Percentiles rank a stretch among this genome's conserved stretches.
Conservation (phyloP, 2,329 filamentous ascomycete genomes). For the Paraphaeosphaeria minitans region DNA sequence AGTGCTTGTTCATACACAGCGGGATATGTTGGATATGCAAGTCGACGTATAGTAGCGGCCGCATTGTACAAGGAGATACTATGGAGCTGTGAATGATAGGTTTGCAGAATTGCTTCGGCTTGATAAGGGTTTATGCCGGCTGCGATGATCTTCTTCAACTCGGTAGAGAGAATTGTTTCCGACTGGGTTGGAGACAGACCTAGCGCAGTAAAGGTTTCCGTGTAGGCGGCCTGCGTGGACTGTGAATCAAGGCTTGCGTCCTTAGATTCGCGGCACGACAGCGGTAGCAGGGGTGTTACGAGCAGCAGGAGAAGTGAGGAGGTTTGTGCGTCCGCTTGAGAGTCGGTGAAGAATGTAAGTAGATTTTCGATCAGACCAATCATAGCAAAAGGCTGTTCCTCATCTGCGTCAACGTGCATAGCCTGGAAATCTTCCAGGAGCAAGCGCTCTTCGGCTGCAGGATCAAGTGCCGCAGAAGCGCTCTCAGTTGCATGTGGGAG, state of each 20-base stretch:
- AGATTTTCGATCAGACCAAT: constrained; percentile 51
- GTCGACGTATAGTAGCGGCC: constrained; percentile 61
- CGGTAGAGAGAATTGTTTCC: constrained; percentile 47
- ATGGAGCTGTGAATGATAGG: constrained; percentile 63
- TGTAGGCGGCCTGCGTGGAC: constrained; percentile 46
- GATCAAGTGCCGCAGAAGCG: constrained; percentile 31
- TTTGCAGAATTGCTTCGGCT: constrained; percentile 60
- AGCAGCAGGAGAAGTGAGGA: constrained; percentile 54
- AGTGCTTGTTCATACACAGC: constrained; percentile 63
- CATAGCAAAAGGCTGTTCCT: constrained; percentile 46
- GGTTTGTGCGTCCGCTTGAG: constrained; percentile 53
- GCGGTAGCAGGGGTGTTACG: constrained; percentile 52
- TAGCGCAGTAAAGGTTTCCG: constrained; percentile 46
- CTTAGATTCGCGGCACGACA: constrained; percentile 43
- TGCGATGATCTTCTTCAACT: constrained; percentile 48
- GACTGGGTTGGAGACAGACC: constrained; percentile 47
- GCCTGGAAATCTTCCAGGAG: constrained; percentile 45
- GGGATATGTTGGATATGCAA: constrained; percentile 61
- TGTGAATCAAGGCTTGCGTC: constrained; percentile 29
- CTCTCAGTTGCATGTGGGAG: constrained; percentile 31
- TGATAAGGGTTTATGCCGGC: constrained; percentile 57
- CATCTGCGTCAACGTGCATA: constrained; percentile 41
- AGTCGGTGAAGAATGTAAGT: constrained; percentile 49
- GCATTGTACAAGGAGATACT: constrained; percentile 54
- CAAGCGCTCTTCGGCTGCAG: constrained; percentile 35